phyloP scores from a whole-genome alignment of 2,329 filamentous ascomycete species.

The Aureobasidium sp. region DNA sequence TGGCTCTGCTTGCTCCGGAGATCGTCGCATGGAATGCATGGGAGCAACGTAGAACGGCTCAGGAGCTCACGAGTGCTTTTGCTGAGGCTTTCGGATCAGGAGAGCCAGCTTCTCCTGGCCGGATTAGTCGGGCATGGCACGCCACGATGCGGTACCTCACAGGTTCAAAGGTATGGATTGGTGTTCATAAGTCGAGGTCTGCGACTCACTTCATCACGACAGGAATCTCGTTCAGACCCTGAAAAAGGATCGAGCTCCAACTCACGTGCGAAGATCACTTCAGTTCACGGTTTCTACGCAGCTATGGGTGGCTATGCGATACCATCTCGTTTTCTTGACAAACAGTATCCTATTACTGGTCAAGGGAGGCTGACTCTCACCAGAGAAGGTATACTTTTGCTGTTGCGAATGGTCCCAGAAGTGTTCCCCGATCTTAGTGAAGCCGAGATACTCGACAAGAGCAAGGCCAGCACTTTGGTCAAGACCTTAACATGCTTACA shows the following conservation, averaged over 20 bases:
- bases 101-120: background rate
- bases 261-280: background rate
- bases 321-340: background rate
- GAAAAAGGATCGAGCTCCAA: background rate
- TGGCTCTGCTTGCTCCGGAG: slow-evolving; percentile 15
- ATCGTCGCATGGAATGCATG: background rate
- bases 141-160: background rate
- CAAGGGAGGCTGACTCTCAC: background rate
- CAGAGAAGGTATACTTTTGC: background rate
- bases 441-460: slow-evolving; percentile 12
- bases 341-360: background rate
- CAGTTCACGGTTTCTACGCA: background rate
- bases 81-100: background rate
- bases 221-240: background rate
- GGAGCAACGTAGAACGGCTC: background rate
- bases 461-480: slow-evolving; percentile 15
- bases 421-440: background rate
- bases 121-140: too few relatives aligned
- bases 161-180: background rate
- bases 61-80: background rate
- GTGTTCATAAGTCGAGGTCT: background rate
- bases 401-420: background rate
- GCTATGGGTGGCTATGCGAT: background rate
- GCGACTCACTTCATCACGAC: background rate
- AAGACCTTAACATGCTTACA: slow-evolving; percentile 15